phyloP scores from a whole-genome alignment of 2,329 filamentous ascomycete genomes.

The Trichoderma gracile region DNA sequence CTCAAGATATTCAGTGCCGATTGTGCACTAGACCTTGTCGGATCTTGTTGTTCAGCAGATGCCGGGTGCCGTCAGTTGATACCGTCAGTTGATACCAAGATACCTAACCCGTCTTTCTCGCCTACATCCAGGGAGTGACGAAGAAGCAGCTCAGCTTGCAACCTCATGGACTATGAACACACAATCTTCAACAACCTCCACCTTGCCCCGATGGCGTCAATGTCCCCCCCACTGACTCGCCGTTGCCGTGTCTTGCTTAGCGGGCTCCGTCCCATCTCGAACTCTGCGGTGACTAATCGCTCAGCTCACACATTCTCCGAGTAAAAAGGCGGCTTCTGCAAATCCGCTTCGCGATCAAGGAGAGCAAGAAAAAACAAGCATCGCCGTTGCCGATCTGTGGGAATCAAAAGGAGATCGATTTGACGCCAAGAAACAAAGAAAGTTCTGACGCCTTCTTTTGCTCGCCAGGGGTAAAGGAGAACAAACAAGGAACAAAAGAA shows the following conservation, averaged over 20 bases:
- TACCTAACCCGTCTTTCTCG: no score
- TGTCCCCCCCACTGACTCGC: slow-evolving; percentile 7
- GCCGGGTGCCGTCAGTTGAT: not conserved
- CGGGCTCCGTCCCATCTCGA: slow-evolving; percentile 17
- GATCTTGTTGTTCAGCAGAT: no score
- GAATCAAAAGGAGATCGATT: slow-evolving; percentile 23
- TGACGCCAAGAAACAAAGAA: slow-evolving; percentile 20
- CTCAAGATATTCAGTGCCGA: no score
- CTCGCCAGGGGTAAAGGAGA: slow-evolving; percentile 16
- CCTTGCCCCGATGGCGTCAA: slow-evolving; percentile 26
- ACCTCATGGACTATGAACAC: no score
- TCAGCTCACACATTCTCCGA: slow-evolving; percentile 7
- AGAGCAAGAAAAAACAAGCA: not conserved
- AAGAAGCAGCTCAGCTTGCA: not conserved
- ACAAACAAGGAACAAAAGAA: not conserved
- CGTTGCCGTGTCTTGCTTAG: slow-evolving; percentile 4
- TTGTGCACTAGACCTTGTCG: no score
- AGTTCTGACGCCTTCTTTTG: slow-evolving; percentile 9
- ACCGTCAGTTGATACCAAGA: no score
- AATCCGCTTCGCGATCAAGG: not conserved
- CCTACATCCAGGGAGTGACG: not conserved
- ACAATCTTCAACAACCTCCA: slow-evolving; percentile 2
- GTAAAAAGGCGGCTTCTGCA: not conserved
- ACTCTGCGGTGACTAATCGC: slow-evolving; percentile 26
- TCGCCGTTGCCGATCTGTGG: slow-evolving; percentile 15